Base-by-base conservation (phyloP, 768 basidiomycete genomes). In the Mycena vulgaris region DNA sequence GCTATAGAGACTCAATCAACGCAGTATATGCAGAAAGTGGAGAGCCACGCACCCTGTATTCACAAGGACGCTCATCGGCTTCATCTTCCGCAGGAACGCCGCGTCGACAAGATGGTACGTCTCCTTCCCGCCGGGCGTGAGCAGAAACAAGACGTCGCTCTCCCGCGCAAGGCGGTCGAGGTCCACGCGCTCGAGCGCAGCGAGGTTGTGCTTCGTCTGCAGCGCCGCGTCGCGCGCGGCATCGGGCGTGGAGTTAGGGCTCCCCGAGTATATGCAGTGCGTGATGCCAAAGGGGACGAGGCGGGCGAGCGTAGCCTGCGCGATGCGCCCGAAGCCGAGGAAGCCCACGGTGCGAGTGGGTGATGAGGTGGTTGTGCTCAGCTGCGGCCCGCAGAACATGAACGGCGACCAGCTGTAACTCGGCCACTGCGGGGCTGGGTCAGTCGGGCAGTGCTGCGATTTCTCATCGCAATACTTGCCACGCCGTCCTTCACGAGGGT, bases 321-420 rank as follows among this genome's bases (percentile, higher is more conserved):
- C 90, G 74, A 99, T 99, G 28, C 97, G 90, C 8, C 97, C 97
- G 74, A 99, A 98, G 16, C 98, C 98, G 35, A 99, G 85, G 83
- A 99, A 98, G 1, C 95, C 96, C 2, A 92, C 89, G 1, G 92
- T 97, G 48, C 92, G 89, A 10, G 78, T 86, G 3, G 86, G 86
- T 9, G 87, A 83, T 19, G 83, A 74, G 2, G 76, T 65, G 1
- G 86, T 85, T 0, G 90, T 80, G 80, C 92, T 91, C 23, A 94
- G 81, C 77, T 96, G 95, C 1, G 90, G 93, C 0, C 97, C 97
- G 73, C 94, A 95, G 73, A 97, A 89, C 16, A 85, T 82, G 80
- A 95, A 96, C 0, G 97, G 97, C 0, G 90, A 82, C 94, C 96
- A 99, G 25, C 85, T 85, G 70, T 88, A 88, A 42, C 80, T 80